Evolutionary conservation across 2,329 filamentous ascomycete species (phyloP).

Genomic region (Xylariaceae sp.): DNA sequence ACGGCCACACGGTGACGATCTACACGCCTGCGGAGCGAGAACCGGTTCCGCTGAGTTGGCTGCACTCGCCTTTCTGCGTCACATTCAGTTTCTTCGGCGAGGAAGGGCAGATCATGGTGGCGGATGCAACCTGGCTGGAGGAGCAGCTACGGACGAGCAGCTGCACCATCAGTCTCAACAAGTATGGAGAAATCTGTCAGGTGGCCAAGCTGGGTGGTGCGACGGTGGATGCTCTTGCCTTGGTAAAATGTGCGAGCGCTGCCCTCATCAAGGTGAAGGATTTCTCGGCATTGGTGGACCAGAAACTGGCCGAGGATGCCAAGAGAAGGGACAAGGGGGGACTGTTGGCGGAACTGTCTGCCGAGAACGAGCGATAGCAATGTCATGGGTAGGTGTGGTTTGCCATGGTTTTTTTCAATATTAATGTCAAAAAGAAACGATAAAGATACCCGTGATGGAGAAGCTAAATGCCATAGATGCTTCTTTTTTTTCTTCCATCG

Average conservation of each 20-base stretch:
- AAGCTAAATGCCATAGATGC: constrained; percentile 16
- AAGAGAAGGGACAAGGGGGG: constrained; percentile 75
- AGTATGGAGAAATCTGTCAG: constrained; percentile 84
- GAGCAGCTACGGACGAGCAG: constrained; percentile 70
- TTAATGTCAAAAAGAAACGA: constrained; percentile 10
- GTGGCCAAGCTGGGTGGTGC: constrained; percentile 84
- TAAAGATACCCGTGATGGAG: constrained; percentile 36
- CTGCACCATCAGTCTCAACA: constrained; percentile 80
- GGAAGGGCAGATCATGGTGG: constrained; percentile 62
- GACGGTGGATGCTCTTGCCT: constrained; percentile 69
- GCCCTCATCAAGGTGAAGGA: constrained; percentile 77
- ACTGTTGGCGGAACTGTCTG: constrained; percentile 68
- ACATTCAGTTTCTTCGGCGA: constrained; percentile 81
- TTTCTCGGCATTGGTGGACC: constrained; percentile 67
- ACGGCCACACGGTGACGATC: constrained; percentile 77
- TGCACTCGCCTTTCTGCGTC: constrained; percentile 87
- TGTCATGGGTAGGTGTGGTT: background rate
- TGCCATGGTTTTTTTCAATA: constrained; percentile 10
- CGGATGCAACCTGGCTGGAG: constrained; percentile 70
- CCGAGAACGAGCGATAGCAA: constrained; percentile 74
- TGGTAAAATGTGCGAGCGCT: constrained; percentile 70
- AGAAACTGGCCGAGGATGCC: constrained; percentile 69
- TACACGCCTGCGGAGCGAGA: constrained; percentile 82
- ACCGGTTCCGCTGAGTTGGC: constrained; percentile 81
- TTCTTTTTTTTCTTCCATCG: constrained; percentile 7